Percentiles rank a stretch among this genome's conserved stretches.
These are phyloP conservation scores for Ceratocystis cubensis DNA, from an alignment of 2,329 filamentous ascomycete genomes.

Conservation along the genomic window DNA sequence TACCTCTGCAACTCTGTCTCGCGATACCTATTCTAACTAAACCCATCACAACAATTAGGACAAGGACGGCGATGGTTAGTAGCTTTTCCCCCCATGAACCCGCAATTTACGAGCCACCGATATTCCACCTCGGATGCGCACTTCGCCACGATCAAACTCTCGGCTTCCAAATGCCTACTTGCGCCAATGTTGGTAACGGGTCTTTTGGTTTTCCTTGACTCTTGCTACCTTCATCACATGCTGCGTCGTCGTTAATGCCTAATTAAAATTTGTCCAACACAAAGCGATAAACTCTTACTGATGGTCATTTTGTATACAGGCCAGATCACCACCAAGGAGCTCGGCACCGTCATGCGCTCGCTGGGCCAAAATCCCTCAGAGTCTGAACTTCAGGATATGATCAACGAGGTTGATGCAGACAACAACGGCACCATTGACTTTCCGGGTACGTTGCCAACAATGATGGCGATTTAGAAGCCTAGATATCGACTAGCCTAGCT, in stretches of 20 bases:
- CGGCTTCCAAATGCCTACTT: not conserved
- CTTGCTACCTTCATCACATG: constrained; percentile 13
- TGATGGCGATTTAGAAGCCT: not conserved
- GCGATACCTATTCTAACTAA: constrained; percentile 24
- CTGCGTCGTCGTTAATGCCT: constrained; percentile 22
- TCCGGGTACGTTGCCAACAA: constrained; percentile 49
- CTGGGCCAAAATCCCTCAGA: constrained; percentile 82
- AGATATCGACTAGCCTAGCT: constrained; percentile 21
- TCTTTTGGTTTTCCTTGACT: not conserved
- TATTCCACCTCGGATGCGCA: not conserved
- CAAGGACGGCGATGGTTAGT: constrained; percentile 85
- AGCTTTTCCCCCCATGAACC: constrained; percentile 8
- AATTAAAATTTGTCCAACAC: constrained; percentile 19
- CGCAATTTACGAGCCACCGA: not conserved
- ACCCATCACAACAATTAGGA: constrained; percentile 41
- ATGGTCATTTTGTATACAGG: constrained; percentile 36
- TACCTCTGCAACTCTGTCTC: not conserved
- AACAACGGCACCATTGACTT: constrained; percentile 91
- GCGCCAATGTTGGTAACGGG: not conserved
- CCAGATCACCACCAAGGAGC: constrained; percentile 84
- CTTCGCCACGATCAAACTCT: not conserved
- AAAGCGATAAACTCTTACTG: not conserved
- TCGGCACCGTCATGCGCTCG: constrained; percentile 83
- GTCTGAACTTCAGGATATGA: constrained; percentile 85
- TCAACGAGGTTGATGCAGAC: constrained; percentile 84